Percentiles rank a stretch among this genome's conserved stretches.
Evolutionary conservation across 495 filamentous ascomycete genomes (phyloP).

Genomic region (Penicillium salamii): DNA sequence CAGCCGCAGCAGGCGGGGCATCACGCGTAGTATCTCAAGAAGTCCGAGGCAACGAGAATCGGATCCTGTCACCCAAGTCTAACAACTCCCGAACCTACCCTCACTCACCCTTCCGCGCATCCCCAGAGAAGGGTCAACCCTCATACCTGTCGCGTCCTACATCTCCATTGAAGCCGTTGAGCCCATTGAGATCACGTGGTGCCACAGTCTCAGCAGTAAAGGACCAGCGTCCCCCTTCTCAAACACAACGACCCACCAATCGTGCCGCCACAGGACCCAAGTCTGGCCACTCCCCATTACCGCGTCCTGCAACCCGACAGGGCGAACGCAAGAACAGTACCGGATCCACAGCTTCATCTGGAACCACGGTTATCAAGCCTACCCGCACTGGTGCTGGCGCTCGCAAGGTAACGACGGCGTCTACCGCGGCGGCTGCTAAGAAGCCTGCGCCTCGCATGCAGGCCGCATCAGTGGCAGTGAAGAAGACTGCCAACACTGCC

Average conservation of each 20-base stretch:
- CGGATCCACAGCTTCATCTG: conserved; percentile 45
- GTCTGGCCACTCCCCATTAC: conserved; percentile 31
- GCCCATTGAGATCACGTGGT: conserved; percentile 47
- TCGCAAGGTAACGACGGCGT: conserved; percentile 48
- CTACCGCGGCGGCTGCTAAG: conserved; percentile 45
- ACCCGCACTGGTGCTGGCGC: conserved; percentile 44
- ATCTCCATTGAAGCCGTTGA: conserved; percentile 53
- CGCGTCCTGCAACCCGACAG: conserved; percentile 43
- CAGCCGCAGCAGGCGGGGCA: conserved; percentile 32
- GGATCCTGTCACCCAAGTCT: conserved; percentile 76
- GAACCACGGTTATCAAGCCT: conserved; percentile 59
- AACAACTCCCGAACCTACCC: conserved; percentile 71
- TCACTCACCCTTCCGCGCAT: conserved; percentile 52
- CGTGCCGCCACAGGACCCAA: conserved; percentile 31
- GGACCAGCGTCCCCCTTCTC: conserved; percentile 23
- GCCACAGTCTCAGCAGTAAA: conserved; percentile 31
- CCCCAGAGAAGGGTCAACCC: conserved; percentile 44
- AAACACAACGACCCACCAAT: conserved; percentile 32
- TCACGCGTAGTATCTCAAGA: conserved; percentile 52
- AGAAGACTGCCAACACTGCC: conserved; percentile 30
- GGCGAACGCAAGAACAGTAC: conserved; percentile 42
- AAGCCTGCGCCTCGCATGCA: conserved; percentile 36
- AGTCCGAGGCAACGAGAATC: conserved; percentile 44
- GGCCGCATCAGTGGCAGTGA: conserved; percentile 35
- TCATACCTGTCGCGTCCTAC: conserved; percentile 50